Conservation (phyloP, 352 stramenopile genomes). For the Globisporangium perplexum region DNA sequence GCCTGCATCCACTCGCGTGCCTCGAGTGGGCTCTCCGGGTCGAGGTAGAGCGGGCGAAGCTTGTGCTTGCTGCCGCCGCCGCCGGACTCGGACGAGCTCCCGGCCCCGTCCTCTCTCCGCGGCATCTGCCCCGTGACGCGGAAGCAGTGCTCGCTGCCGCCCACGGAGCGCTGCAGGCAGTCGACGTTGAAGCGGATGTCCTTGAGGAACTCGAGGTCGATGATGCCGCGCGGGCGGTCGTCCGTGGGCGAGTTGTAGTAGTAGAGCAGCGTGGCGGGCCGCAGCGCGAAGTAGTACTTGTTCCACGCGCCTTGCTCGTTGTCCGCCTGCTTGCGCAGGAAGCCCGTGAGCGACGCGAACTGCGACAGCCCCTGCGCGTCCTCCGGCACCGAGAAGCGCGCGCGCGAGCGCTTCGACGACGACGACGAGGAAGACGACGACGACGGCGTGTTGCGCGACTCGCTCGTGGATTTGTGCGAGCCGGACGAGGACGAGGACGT, state of each 20-base stretch:
- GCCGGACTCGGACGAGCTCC: background rate
- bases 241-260: constrained; percentile 74
- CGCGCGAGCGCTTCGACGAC: constrained; percentile 32
- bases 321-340: constrained; percentile 71
- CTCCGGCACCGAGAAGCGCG: constrained; percentile 50
- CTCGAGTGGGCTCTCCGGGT: constrained; percentile 42
- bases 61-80: constrained; percentile 17
- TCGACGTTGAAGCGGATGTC: constrained; percentile 74
- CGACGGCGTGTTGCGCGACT: background rate
- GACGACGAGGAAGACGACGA: constrained; percentile 5
- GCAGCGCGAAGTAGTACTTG: constrained; percentile 77
- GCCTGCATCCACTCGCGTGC: constrained; percentile 66
- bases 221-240: constrained; percentile 58
- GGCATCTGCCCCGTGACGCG: constrained; percentile 66
- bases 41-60: constrained; percentile 63
- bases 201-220: constrained; percentile 75
- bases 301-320: constrained; percentile 76
- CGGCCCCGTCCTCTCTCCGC: constrained; percentile 12
- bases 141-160: constrained; percentile 58
- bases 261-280: constrained; percentile 71
- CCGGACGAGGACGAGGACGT: background rate
- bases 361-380: constrained; percentile 36
- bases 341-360: constrained; percentile 50
- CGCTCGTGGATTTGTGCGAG: constrained; percentile 1
- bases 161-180: constrained; percentile 67